phyloP scores from a whole-genome alignment of 345 rosid genomes.

The Corchorus capsularis region DNA sequence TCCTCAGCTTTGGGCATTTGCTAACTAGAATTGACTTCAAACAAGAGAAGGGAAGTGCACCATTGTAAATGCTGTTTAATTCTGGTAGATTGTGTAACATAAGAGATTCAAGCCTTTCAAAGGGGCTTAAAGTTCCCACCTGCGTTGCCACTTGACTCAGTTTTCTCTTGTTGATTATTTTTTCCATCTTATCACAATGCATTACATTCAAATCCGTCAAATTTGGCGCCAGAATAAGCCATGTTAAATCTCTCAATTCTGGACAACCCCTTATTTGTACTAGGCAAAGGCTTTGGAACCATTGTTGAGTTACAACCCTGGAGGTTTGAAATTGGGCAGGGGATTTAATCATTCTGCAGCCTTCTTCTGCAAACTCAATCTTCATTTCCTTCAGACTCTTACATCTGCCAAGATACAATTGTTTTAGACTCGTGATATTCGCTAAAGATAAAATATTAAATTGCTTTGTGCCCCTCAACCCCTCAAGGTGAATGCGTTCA shows the following conservation, averaged over 20 bases:
- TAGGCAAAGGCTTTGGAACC: not conserved
- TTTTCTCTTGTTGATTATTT: conserved; percentile 8
- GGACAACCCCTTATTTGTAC: not conserved
- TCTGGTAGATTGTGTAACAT: not conserved
- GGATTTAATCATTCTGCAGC: not conserved
- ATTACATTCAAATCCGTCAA: conserved; percentile 2
- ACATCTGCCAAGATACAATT: not conserved
- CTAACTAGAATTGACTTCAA: not conserved
- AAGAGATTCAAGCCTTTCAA: conserved; percentile 24
- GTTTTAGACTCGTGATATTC: not conserved
- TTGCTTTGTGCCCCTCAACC: not conserved
- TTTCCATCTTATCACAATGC: conserved; percentile 17
- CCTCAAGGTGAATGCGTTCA: not conserved
- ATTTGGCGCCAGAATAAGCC: conserved; percentile 28
- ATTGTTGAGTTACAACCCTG: not conserved
- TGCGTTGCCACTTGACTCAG: not conserved
- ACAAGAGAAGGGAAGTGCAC: conserved; percentile 19
- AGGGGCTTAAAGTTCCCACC: not conserved
- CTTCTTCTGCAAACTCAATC: not conserved
- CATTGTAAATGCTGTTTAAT: conserved; percentile 26
- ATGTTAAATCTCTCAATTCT: conserved; percentile 18
- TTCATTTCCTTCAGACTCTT: not conserved
- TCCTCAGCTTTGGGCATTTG: conserved; percentile 23
- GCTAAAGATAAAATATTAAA: not conserved
- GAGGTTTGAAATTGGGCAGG: not conserved